Conservation (phyloP, 257 asterid genomes). For the Salvia splendens region DNA sequence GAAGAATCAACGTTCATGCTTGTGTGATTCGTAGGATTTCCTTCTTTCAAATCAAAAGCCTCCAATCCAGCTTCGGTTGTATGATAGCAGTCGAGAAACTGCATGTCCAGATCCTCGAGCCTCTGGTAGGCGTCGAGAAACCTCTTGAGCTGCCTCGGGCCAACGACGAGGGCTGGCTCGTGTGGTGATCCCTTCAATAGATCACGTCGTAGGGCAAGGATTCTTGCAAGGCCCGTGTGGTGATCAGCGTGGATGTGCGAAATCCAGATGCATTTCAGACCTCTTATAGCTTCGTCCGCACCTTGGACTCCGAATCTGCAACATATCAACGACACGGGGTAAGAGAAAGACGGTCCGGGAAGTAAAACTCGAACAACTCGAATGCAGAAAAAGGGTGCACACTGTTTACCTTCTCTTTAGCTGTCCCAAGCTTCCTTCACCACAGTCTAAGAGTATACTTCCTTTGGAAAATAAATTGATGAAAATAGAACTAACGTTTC, state of each 20-base stretch:
- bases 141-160: slow-evolving; percentile 87
- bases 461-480: slow-evolving; percentile 86
- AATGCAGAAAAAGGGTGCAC: neutral
- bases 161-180: slow-evolving; percentile 71
- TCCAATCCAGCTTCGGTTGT: slow-evolving; percentile 64
- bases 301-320: slow-evolving; percentile 79
- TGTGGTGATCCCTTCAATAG: slow-evolving; percentile 63
- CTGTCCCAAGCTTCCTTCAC: slow-evolving; percentile 97
- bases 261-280: slow-evolving; percentile 83
- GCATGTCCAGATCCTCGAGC: slow-evolving; percentile 92
- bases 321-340: neutral
- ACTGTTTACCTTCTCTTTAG: slow-evolving; percentile 74
- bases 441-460: slow-evolving; percentile 81
- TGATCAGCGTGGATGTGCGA: slow-evolving; percentile 99
- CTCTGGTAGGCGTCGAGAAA: slow-evolving; percentile 90
- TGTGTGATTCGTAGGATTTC: neutral
- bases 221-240: slow-evolving; percentile 94
- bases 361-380: neutral
- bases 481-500: slow-evolving; percentile 88
- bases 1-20: slow-evolving; percentile 35
- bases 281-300: slow-evolving; percentile 76
- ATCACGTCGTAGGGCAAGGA: slow-evolving; percentile 75
- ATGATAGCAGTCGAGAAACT: slow-evolving; percentile 76
- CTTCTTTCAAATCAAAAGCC: slow-evolving; percentile 46
- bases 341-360: neutral